Percentiles rank a stretch among this genome's conserved stretches.
These are phyloP conservation scores for Mortierella sp. DNA, from an alignment of 371 early-diverging fungal species.

Conservation along the genomic window DNA sequence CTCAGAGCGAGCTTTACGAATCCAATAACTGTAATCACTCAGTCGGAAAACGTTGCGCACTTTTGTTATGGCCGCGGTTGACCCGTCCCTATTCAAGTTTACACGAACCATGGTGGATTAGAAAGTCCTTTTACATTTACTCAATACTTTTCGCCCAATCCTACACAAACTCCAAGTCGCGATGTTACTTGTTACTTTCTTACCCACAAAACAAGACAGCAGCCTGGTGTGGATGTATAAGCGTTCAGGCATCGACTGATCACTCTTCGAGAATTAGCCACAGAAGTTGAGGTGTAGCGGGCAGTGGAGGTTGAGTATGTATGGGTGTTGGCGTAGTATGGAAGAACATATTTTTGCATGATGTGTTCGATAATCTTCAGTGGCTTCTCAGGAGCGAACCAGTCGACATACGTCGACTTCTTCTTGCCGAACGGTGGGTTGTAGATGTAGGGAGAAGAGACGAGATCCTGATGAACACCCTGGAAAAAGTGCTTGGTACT, in stretches of 20 bases:
- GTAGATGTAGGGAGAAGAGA: not conserved
- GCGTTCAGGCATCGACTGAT: slow-evolving; percentile 1
- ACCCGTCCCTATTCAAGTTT: slow-evolving; percentile 17
- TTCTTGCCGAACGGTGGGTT: slow-evolving; percentile 11
- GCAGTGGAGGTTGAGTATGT: slow-evolving; percentile 9
- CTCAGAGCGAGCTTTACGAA: slow-evolving; percentile 13
- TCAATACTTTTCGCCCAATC: no score
- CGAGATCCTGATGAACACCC: slow-evolving; percentile 5
- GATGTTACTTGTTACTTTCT: not conserved
- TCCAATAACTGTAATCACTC: slow-evolving; percentile 27
- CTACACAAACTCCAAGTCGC: no score
- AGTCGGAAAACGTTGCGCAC: slow-evolving; percentile 34
- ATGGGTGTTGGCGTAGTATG: slow-evolving; percentile 11
- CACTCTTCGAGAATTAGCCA: not conserved
- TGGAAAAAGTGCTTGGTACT: not conserved
- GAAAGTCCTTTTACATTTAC: no score
- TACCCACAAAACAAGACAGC: slow-evolving; percentile 1
- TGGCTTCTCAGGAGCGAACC: slow-evolving; percentile 10
- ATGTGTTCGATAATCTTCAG: slow-evolving; percentile 4
- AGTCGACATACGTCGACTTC: slow-evolving; percentile 8
- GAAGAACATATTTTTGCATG: slow-evolving; percentile 4
- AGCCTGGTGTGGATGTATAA: not conserved
- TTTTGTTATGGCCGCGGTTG: slow-evolving; percentile 29
- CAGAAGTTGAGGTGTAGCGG: slow-evolving; percentile 1
- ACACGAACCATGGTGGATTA: not conserved